These are phyloP conservation scores for Diaporthe batatas DNA, from an alignment of 2,329 filamentous ascomycete species.

Conservation along the genomic window DNA sequence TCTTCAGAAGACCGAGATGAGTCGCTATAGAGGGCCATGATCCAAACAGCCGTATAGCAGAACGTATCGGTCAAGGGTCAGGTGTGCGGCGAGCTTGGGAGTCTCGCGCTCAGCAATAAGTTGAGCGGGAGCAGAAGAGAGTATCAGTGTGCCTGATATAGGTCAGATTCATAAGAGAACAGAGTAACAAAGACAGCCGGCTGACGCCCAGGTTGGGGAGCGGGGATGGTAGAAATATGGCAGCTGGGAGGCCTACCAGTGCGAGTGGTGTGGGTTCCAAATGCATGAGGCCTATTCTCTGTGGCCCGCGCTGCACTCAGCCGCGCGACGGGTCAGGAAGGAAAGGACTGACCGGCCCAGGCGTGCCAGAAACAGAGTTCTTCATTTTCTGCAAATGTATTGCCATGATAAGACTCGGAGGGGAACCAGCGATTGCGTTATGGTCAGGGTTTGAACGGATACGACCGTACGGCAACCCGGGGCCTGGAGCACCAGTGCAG, in stretches of 20 bases:
- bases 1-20: constrained; percentile 30
- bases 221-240: background rate
- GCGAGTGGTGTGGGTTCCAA: background rate
- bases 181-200: background rate
- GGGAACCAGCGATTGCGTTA: background rate
- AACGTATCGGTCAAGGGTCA: background rate
- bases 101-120: background rate
- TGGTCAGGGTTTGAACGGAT: constrained; percentile 16
- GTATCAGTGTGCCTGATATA: background rate
- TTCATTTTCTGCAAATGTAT: background rate
- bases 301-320: background rate
- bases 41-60: background rate
- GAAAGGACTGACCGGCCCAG: background rate
- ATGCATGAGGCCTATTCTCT: constrained; percentile 33
- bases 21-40: constrained; percentile 40
- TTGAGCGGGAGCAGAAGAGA: background rate
- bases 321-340: background rate
- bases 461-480: background rate
- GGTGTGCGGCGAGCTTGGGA: background rate
- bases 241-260: background rate
- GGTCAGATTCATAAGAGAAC: background rate
- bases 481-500: background rate
- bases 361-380: background rate
- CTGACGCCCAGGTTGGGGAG: background rate
- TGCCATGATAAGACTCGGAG: background rate